These are phyloP conservation scores for Yamadazyma laniorum DNA, from an alignment of 805 yeast genomes.

Conservation along the genomic window DNA sequence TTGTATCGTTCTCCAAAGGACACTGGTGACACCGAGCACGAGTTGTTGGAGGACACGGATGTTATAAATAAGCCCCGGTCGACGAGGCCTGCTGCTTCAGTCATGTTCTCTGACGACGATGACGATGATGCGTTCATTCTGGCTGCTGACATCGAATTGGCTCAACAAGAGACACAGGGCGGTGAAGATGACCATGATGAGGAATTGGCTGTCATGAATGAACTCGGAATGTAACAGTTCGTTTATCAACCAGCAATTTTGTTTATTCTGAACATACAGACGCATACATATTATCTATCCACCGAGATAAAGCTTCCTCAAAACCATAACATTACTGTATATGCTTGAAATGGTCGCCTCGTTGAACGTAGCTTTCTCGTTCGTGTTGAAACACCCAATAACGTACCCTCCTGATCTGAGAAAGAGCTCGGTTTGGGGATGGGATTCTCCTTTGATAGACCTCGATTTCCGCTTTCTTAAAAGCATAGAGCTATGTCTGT, in stretches of 20 bases:
- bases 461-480: conserved; percentile 32
- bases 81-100: neutral
- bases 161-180: neutral
- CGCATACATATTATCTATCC: conserved; percentile 1
- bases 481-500: conserved; percentile 41
- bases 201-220: conserved; percentile 39
- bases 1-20: conserved; percentile 8
- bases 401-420: conserved; percentile 53
- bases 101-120: conserved; percentile 2
- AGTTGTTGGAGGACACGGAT: no score
- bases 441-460: conserved; percentile 3
- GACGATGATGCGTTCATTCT: conserved; percentile 11
- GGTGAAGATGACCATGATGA: conserved; percentile 21
- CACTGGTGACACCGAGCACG: no score
- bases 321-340: conserved; percentile 44
- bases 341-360: conserved; percentile 43
- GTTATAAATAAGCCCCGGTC: no score
- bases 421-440: conserved; percentile 23
- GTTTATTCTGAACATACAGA: neutral
- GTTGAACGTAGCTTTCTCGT: conserved; percentile 19
- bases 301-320: conserved; percentile 46
- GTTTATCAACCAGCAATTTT: no score
- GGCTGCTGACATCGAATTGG: conserved; percentile 4
- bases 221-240: conserved; percentile 27
- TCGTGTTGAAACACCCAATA: conserved; percentile 44